phyloP scores from a whole-genome alignment of 306 rosid genomes.

The Hippophae rhamnoides region DNA sequence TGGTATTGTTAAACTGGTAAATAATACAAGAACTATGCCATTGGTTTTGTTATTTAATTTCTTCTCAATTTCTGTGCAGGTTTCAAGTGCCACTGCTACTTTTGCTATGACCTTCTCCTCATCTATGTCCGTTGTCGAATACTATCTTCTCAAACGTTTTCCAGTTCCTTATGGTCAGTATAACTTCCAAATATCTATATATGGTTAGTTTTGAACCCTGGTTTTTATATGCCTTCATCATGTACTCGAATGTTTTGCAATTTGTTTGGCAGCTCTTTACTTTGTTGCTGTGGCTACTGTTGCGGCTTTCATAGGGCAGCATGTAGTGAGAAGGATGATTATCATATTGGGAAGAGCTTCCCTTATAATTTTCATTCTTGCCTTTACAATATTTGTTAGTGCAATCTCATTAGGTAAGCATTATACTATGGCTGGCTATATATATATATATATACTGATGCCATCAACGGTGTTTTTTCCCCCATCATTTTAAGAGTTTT shows the following conservation, averaged over 20 bases:
- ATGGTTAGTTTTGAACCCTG: too few species aligned
- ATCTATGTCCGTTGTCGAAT: constrained; percentile 74
- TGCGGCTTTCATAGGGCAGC: constrained; percentile 71
- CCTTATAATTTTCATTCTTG: constrained; percentile 66
- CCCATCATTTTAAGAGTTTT: background rate
- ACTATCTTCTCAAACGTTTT: constrained; percentile 56
- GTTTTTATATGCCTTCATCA: background rate
- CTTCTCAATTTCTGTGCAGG: constrained; percentile 26
- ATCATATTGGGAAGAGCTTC: constrained; percentile 66
- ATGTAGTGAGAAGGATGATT: constrained; percentile 58
- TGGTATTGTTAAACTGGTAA: too few species aligned
- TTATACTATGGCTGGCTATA: background rate
- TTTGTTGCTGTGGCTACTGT: constrained; percentile 51
- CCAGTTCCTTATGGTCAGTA: constrained; percentile 66
- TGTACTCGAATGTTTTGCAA: background rate
- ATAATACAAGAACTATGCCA: background rate
- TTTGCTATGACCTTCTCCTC: constrained; percentile 68
- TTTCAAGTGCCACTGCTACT: constrained; percentile 78
- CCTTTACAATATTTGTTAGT: constrained; percentile 61
- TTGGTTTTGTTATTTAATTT: background rate
- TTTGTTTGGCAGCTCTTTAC: constrained; percentile 47
- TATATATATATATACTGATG: background rate
- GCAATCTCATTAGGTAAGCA: constrained; percentile 70
- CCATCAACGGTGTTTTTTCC: background rate
- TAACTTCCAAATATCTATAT: background rate